These are phyloP conservation scores for Alternaria triticimaculans DNA, from an alignment of 2,329 filamentous ascomycete genomes.

Conservation along the genomic window DNA sequence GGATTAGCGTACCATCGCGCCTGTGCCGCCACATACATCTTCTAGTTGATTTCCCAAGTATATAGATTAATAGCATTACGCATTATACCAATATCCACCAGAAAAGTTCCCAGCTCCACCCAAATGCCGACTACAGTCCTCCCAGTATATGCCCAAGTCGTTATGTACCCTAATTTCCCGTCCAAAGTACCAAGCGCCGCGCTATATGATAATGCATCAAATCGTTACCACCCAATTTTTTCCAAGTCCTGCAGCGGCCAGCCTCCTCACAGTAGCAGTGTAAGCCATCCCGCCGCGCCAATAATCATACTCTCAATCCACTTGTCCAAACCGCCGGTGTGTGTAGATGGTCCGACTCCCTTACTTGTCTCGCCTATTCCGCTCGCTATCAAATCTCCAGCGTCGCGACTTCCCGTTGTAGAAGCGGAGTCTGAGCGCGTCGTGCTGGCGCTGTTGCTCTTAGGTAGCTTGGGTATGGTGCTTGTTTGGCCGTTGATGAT, in stretches of 20 bases:
- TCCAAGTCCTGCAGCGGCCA: background rate
- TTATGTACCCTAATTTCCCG: background rate
- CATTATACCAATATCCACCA: background rate
- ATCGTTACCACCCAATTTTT: background rate
- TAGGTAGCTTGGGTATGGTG: slow-evolving; percentile 29
- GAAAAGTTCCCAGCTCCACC: background rate
- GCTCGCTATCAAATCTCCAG: slow-evolving; percentile 36
- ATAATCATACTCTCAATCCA: slow-evolving; percentile 36
- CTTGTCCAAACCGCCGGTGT: slow-evolving; percentile 24
- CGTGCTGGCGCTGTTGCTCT: slow-evolving; percentile 35
- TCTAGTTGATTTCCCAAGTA: background rate
- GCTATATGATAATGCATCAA: slow-evolving; percentile 9
- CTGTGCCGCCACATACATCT: background rate
- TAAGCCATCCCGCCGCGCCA: slow-evolving; percentile 36
- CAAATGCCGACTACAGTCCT: background rate
- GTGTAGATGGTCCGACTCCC: slow-evolving; percentile 12
- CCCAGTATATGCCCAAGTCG: background rate
- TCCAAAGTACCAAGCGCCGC: background rate
- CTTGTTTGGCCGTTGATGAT: slow-evolving; percentile 44
- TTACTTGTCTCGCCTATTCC: slow-evolving; percentile 31
- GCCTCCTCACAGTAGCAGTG: slow-evolving; percentile 29
- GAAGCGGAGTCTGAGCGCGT: slow-evolving; percentile 19
- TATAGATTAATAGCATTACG: background rate
- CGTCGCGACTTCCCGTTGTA: slow-evolving; percentile 11
- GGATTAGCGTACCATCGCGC: background rate